Base-by-base conservation (phyloP, 225 moss, liverwort and hornwort species). In the Pseudoscleropodium purum region DNA sequence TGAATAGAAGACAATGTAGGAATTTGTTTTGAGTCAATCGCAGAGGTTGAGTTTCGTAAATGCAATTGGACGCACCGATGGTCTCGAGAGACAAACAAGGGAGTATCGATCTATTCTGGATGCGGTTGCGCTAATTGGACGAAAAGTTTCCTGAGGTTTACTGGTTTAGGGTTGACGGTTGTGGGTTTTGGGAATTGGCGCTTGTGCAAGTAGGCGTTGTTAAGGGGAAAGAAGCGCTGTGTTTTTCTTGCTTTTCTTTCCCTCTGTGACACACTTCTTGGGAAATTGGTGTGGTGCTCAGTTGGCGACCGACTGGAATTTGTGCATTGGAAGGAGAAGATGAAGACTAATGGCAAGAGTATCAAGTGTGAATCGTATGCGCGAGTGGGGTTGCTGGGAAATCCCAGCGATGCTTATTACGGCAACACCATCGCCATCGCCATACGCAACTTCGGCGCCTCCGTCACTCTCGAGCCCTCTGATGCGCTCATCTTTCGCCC, bases 361-460 rank as follows among this genome's bases (percentile, higher is more conserved):
- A 98, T 99, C 88, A 92, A 95, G 94, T 92, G 92, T 33, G 93
- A 95, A 75, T 93, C 96, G 23, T 95, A 94, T 84, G 97, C 97
- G 19, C 94, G 99, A n/a, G 93, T 99, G 17, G 99, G 99, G 20
- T 92, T 99, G 43, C 85, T 99, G 8, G 99, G 99, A 49, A 99
- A 99, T 82, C 99, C 99, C 54, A 99, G 97, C 90, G 99, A 99
- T 89, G 97, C 85, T 33, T 99, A 97, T 81, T 96, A 90, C 68
- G 99, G 99, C 75, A 95, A 99, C 84, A 97, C 95, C 23, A 93
- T 99, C 61, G 96, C 99, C 33, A 91, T 99, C 37, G 96, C 99
- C 76, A 93, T 97, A 30, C 88, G 95, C 89, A 99, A 99, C 92
- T 97, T 97, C 89, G 70, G 92, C 20, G 97, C 99, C 57, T 89